Evolutionary conservation across 2,329 filamentous ascomycete genomes (phyloP).

Genomic region (Fusarium lyarnte): DNA sequence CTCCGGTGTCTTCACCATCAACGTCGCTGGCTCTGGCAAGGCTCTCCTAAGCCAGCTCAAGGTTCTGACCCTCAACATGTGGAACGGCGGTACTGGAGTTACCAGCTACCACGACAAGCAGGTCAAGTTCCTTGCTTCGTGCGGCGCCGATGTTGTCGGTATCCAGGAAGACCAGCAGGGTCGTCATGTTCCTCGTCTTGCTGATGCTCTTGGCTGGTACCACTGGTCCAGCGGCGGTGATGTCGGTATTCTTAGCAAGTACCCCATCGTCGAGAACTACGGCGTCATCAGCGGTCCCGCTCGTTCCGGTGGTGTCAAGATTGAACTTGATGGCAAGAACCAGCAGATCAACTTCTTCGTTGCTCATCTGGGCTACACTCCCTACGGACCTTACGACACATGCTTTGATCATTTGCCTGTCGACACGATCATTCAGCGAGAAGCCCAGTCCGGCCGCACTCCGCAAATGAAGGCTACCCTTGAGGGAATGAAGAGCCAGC

Average conservation of each 20-base stretch:
- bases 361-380: slow-evolving; percentile 50
- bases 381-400: slow-evolving; percentile 56
- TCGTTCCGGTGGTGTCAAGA: slow-evolving; percentile 44
- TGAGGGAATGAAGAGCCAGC: slow-evolving; percentile 45
- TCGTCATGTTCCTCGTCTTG: slow-evolving; percentile 47
- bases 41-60: slow-evolving; percentile 48
- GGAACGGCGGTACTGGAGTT: slow-evolving; percentile 51
- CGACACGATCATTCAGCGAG: slow-evolving; percentile 48
- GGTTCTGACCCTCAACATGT: slow-evolving; percentile 53
- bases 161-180: slow-evolving; percentile 50
- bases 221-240: slow-evolving; percentile 47
- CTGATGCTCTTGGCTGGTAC: slow-evolving; percentile 52
- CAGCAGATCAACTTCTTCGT: slow-evolving; percentile 50
- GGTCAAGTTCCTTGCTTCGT: slow-evolving; percentile 47
- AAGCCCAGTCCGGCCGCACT: slow-evolving; percentile 50
- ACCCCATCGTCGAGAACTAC: slow-evolving; percentile 50
- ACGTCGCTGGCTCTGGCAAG: slow-evolving; percentile 39
- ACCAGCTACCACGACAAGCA: slow-evolving; percentile 53
- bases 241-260: slow-evolving; percentile 50
- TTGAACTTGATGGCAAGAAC: slow-evolving; percentile 48
- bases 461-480: slow-evolving; percentile 51
- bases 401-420: slow-evolving; percentile 50
- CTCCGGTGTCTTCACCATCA: slow-evolving; percentile 46
- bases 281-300: slow-evolving; percentile 36
- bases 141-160: slow-evolving; percentile 50